Conservation (phyloP, 2,329 filamentous ascomycete species). For the Paraconiothyrium sp. region DNA sequence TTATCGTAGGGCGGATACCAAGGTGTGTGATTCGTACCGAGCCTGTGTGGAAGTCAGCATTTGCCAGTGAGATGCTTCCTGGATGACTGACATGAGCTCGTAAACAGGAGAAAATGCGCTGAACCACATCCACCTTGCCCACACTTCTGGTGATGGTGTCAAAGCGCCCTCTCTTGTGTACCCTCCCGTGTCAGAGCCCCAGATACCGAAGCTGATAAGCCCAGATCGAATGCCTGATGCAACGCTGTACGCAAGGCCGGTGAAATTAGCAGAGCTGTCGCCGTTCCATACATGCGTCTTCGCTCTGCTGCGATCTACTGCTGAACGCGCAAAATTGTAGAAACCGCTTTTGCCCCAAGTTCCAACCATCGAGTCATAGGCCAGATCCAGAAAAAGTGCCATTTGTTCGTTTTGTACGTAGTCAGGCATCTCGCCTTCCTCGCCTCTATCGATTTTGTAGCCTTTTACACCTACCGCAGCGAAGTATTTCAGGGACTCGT, state of each 20-base stretch:
- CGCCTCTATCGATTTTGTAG: conserved; percentile 53
- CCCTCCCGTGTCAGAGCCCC: conserved; percentile 49
- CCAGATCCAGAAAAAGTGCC: conserved; percentile 43
- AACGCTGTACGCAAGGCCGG: conserved; percentile 44
- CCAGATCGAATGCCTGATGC: conserved; percentile 46
- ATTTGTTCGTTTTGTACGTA: conserved; percentile 50
- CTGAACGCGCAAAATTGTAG: conserved; percentile 48
- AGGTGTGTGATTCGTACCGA: conserved; percentile 48
- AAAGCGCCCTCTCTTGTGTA: conserved; percentile 37
- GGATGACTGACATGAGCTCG: conserved; percentile 38
- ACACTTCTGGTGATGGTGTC: conserved; percentile 44
- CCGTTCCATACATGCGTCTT: conserved; percentile 50
- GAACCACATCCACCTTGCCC: conserved; percentile 54
- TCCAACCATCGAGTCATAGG: conserved; percentile 44
- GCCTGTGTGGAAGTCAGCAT: neutral
- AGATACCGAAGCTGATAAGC: conserved; percentile 43
- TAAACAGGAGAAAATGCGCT: conserved; percentile 48
- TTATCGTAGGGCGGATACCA: conserved; percentile 47
- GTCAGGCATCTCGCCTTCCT: conserved; percentile 52
- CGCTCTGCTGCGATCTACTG: conserved; percentile 44
- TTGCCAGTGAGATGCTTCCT: neutral
- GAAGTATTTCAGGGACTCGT: conserved; percentile 41
- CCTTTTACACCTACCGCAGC: conserved; percentile 48
- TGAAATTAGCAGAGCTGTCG: conserved; percentile 46
- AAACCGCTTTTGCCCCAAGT: conserved; percentile 42